Base-by-base conservation (phyloP, 352 stramenopile genomes). In the Phytophthora kernoviae region DNA sequence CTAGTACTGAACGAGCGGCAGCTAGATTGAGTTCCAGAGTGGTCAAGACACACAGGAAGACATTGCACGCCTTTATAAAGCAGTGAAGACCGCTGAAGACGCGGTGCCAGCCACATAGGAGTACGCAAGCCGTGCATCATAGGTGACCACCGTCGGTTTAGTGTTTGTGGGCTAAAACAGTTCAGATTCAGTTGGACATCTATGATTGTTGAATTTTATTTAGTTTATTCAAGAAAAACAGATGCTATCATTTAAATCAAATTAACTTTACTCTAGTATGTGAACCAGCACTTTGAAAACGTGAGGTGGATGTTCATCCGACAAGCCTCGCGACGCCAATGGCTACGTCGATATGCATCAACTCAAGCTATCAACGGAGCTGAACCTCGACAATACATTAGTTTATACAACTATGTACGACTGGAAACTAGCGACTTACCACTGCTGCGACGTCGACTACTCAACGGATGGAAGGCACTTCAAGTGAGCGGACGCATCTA, bases 401-500 rank as follows among this genome's bases (percentile, higher is more conserved):
- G 69, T 45, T 44, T 83, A 32, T 87, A 83, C 54, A 72, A 83
- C 39, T 84, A 81, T 54, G 67, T 65, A n/a, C 5, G 32, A 36
- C 40, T 84, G 14, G 62, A 78, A 1, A 30, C 71, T 24, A 63
- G 36, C 12, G 30, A 66, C 21, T 37, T 87, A 34, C 68, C 68
- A 6, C 53, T 44, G 27, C 52, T 81, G 33, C 70, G 73, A 30
- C 55, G 64, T 8, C 45, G 54, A 10, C 24, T 86, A 45, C 41
- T 73, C 8, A 36, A 59, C 17, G 33, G 41, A 7, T 93, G 84
- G 84, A 59, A 47, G n/a, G 52, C 51, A 10, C 62, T 93, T 33
- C 58, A 74, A 17, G 76, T 82, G 22, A 51, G 67, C 24, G 85
- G 88, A 4, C 70, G 88, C 48, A 82, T 98, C 11, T 99, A 99